Percentiles rank a stretch among this genome's conserved stretches.
Evolutionary conservation across 2,329 filamentous ascomycete species (phyloP).

Genomic region (Penicillium sp.): DNA sequence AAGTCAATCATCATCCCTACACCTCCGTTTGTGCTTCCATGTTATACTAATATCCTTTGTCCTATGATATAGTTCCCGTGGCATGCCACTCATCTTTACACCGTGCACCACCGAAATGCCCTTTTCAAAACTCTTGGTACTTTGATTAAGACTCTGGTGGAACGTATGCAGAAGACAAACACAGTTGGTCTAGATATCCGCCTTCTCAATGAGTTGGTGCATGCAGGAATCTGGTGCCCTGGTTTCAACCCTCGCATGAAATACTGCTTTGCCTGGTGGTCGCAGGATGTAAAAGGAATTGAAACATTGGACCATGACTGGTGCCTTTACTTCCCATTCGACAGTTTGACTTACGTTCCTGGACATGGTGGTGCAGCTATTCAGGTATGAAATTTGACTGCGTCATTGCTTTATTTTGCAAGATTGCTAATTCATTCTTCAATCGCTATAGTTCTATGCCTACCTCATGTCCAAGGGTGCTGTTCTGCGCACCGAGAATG

Average conservation of each 20-base stretch:
- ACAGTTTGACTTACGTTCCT: slow-evolving; percentile 32
- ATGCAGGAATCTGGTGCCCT: slow-evolving; percentile 42
- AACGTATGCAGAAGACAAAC: slow-evolving; percentile 52
- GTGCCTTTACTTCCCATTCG: slow-evolving; percentile 37
- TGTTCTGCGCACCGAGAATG: background rate
- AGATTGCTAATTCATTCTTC: slow-evolving; percentile 1
- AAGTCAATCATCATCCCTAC: background rate
- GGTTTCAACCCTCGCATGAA: slow-evolving; percentile 47
- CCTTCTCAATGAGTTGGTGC: slow-evolving; percentile 40
- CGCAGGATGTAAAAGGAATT: background rate
- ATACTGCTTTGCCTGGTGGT: slow-evolving; percentile 22
- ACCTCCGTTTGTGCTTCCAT: background rate
- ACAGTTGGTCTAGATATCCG: slow-evolving; percentile 41
- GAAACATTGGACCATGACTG: background rate
- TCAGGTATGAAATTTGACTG: slow-evolving; percentile 24
- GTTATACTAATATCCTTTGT: slow-evolving; percentile 3
- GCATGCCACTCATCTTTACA: slow-evolving; percentile 47
- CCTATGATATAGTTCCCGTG: slow-evolving; percentile 48
- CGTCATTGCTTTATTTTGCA: background rate
- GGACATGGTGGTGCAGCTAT: slow-evolving; percentile 21
- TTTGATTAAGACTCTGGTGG: slow-evolving; percentile 68
- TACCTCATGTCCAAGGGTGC: slow-evolving; percentile 4
- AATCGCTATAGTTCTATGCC: slow-evolving; percentile 8
- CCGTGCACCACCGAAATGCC: slow-evolving; percentile 46
- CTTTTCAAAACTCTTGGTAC: slow-evolving; percentile 46